Evolutionary conservation across 257 asterid species (phyloP), one percentile per base, ranked within the genome.

Genomic region (Solanum bulbocastanum): DNA sequence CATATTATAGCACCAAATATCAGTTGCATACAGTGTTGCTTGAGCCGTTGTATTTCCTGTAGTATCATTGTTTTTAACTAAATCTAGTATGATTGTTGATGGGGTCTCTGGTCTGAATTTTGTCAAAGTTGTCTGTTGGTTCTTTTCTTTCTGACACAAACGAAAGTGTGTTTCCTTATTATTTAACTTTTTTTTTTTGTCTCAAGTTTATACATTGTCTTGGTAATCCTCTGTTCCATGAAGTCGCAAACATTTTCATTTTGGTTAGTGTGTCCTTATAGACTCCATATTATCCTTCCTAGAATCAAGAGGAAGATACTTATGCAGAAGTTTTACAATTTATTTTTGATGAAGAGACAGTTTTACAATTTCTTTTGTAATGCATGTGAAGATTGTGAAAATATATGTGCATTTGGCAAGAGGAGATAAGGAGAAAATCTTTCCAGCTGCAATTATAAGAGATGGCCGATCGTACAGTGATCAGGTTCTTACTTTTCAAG

Each of bases 391-490:
- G 90, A 88, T 95, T 88, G 98, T 94, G 25, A 94, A 89, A 87
- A 94, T 95, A 91, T 96, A 95, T 74, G 98, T 94, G 90, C 93
- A 97, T 91, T 93, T 96, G 88, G 95, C 98, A 36, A 93, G 91
- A 93, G 99, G 99, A 87, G 99, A 97, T 87, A 90, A 89, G 89
- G 94, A 94, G 76, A 91, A 93, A 65, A 90, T 92, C 74, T 97
- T 97, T 88, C 98, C 98, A 12, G 89, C 91, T 46, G 99, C 99
- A 88, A 96, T 97, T 89, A 93, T 92, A 86, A 96, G 91, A 90
- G 99, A 97, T 88, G 99, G 99, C 25, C 94, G 99, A 89, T 96
- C 99, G 23, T 97, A 96, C 93, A 97, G 92, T 39, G 98, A 94
- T 69, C 98, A 97, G 95, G 99, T 97, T 87, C 27, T 87, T 35